phyloP scores from a whole-genome alignment of 164 flowering plant species.

The Piper betle region DNA sequence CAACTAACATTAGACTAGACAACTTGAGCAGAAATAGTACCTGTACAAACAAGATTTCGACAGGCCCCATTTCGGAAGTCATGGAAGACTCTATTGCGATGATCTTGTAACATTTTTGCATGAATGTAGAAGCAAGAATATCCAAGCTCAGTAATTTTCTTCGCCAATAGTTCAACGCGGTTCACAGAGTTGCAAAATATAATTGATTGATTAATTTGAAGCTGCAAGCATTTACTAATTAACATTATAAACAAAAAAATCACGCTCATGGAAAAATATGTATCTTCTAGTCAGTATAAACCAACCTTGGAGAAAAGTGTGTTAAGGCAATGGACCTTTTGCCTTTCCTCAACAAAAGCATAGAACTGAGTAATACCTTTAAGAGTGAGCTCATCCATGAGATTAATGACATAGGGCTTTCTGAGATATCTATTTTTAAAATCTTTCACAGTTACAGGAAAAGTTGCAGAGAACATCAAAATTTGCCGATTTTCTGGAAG shows the following conservation, averaged over 20 bases:
- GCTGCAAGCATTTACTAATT: conserved; percentile 34
- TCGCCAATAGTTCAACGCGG: conserved; percentile 91
- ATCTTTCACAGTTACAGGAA: conserved; percentile 92
- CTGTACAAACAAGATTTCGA: conserved; percentile 97
- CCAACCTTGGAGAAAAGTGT: conserved; percentile 94
- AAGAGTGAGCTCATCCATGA: conserved; percentile 98
- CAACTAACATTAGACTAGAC: background rate
- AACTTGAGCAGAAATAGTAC: conserved; percentile 18
- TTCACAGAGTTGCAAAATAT: conserved; percentile 98
- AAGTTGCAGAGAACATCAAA: conserved; percentile 96
- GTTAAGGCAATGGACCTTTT: conserved; percentile 93
- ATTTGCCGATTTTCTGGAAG: conserved; percentile 68
- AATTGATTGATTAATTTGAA: conserved; percentile 97
- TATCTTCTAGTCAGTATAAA: background rate
- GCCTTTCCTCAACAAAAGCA: conserved; percentile 99
- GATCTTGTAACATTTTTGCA: conserved; percentile 98
- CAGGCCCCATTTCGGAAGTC: conserved; percentile 99
- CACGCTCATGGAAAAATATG: background rate
- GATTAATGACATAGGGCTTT: conserved; percentile 84
- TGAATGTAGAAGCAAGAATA: conserved; percentile 98
- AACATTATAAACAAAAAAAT: background rate
- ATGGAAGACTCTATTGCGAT: conserved; percentile 96
- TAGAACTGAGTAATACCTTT: conserved; percentile 96
- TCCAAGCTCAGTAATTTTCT: conserved; percentile 97
- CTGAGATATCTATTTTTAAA: conserved; percentile 77